Evolutionary conservation across 2,329 filamentous ascomycete genomes (phyloP).

Genomic region (Aspergillus fumigatiaffinis): DNA sequence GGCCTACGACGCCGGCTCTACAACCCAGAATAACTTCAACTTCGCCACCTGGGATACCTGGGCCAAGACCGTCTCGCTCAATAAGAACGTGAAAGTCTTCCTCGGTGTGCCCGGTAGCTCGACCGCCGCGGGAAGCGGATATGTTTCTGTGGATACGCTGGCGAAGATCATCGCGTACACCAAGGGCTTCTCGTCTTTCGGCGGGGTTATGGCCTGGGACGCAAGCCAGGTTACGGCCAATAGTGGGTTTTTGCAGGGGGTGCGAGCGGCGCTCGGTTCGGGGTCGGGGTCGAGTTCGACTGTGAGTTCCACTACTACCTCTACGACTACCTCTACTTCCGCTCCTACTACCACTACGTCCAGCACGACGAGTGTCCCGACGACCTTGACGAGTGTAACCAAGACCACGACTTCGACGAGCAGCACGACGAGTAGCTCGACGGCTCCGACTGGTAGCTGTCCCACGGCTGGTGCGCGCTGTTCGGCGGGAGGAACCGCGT

Average conservation of each 20-base stretch:
- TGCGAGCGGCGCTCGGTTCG: conserved; percentile 36
- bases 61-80: conserved; percentile 56
- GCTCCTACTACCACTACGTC: not conserved
- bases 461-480: not conserved
- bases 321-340: not conserved
- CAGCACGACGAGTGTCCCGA: not conserved
- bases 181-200: conserved; percentile 57
- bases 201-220: conserved; percentile 69
- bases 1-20: conserved; percentile 46
- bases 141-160: conserved; percentile 48
- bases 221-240: conserved; percentile 58
- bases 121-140: conserved; percentile 54
- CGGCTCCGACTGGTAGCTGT: not conserved
- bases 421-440: not conserved
- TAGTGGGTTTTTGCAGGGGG: conserved; percentile 49
- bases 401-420: not conserved
- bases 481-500: not conserved
- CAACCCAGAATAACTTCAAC: conserved; percentile 55
- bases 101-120: conserved; percentile 57
- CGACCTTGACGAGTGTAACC: not conserved
- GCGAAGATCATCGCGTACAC: conserved; percentile 51
- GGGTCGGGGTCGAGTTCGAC: not conserved
- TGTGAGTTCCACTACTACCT: not conserved
- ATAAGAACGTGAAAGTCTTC: conserved; percentile 58
- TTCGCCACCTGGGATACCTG: conserved; percentile 63